Conservation (phyloP, 2,329 filamentous ascomycete species). For the Alternaria solani region DNA sequence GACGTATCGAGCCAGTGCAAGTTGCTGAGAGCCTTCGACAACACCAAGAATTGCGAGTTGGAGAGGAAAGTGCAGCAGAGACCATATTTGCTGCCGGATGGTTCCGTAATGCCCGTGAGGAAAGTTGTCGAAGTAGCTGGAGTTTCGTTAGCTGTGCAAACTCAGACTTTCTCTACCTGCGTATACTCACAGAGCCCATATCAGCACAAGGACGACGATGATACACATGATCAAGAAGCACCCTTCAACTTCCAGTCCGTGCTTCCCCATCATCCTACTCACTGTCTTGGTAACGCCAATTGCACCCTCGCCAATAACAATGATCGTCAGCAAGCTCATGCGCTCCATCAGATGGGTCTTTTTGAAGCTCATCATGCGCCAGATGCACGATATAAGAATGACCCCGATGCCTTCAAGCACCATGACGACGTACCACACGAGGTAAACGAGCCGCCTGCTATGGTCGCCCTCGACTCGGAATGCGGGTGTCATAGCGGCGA, state of each 20-base stretch:
- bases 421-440: slow-evolving; percentile 55
- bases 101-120: slow-evolving; percentile 60
- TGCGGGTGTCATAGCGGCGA: slow-evolving; percentile 46
- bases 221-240: slow-evolving; percentile 49
- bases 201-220: slow-evolving; percentile 56
- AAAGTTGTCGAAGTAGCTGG: slow-evolving; percentile 64
- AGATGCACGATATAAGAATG: slow-evolving; percentile 63
- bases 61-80: slow-evolving; percentile 67
- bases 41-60: slow-evolving; percentile 69
- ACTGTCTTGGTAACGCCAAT: slow-evolving; percentile 68
- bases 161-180: neutral
- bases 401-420: slow-evolving; percentile 61
- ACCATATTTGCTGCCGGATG: slow-evolving; percentile 68
- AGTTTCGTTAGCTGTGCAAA: neutral
- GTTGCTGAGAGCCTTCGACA: slow-evolving; percentile 69
- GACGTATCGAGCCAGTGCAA: slow-evolving; percentile 58
- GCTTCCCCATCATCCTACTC: slow-evolving; percentile 48
- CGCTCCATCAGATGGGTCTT: slow-evolving; percentile 70
- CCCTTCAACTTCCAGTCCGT: slow-evolving; percentile 45
- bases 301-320: slow-evolving; percentile 72
- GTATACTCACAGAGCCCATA: slow-evolving; percentile 63
- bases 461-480: slow-evolving; percentile 31
- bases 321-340: slow-evolving; percentile 69
- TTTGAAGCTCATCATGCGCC: slow-evolving; percentile 66
- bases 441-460: slow-evolving; percentile 34